Evolutionary conservation across 495 filamentous ascomycete genomes (phyloP), one percentile per base, ranked within the genome.

Genomic region (Penicillium paradoxum): DNA sequence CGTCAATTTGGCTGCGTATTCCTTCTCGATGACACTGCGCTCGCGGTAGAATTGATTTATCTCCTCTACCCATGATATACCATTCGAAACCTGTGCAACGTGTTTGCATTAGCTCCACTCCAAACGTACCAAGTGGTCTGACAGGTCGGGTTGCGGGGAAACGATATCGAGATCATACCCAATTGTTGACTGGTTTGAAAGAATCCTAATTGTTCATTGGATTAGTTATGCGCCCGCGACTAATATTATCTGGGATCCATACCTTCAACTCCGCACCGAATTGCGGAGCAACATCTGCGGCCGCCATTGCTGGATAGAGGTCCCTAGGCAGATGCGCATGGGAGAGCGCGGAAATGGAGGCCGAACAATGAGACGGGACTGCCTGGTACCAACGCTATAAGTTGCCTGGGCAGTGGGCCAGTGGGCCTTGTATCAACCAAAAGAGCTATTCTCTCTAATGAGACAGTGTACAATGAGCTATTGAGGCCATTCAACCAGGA

Each of bases 1-100:
- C 52, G 81, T 88, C 33, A 99, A 81, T 72, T 90, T 97, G 40
- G 83, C 74, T 55, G 89, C 86, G 69, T 99, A 97, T 67, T 97
- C 95, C 71, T 96, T 97, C 70, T 99, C 93, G 65, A 97, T 96
- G 15, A 66, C 83, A 57, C 89, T 90, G 47, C 95, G 82, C 69
- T 99, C 93, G 29, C 93, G 86, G 75, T 97, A 99, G 73, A 97
- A 99, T 64, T 87, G 84, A 71, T 97, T 89, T 59, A 97, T 88
- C 63, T 99, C 93, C 60, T 97, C 93, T 42, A 99, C 83, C 91
- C 91, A 97, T 44, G 82, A 73, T 64, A 97, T 95, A 51, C 91
- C 91, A 64, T 86, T 84, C 49, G 83, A 78, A 36, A 95, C 88
- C 82, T 83, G 62, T 55, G 49, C 42, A 52, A 55, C 43, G 27